Base-by-base conservation (phyloP, 805 yeast genomes). In the Candida arabinofermentans region DNA sequence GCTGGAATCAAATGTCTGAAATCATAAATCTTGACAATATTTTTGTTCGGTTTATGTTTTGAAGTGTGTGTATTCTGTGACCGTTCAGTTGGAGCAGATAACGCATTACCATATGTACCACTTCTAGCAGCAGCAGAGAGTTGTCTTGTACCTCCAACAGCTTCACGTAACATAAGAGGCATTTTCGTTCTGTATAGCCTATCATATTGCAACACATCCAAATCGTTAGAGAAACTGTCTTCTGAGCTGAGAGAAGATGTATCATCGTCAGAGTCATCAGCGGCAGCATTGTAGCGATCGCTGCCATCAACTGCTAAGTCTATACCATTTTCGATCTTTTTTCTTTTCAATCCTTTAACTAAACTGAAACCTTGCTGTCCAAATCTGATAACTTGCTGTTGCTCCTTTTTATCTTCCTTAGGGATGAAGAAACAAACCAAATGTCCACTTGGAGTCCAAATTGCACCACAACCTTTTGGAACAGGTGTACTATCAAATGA, bases 391-490 rank as follows among this genome's bases (percentile, higher is more conserved):
- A 52, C 48, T 22, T 71, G 64, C 26, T 59, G 62, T 33, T 64
- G 62, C 52, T 65, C 66, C 49, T 69, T 64, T 30, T 67, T 64
- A 54, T 64, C 67, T 36, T 64, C 70, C 37, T 75, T 76, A 0
- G 83, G 80, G 8, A 83, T 75, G 62, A 87, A 88, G 54, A 90
- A 90, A 56, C 96, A 86, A 1, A 90, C 83, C 38, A 90, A 66
- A 44, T 78, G 78, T 0, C 96, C 96, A 3, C 77, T 74, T 10
- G 79, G 73, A 0, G 95, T 72, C 96, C 96, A 90, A 1, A 78
- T 69, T 0, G 96, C 96, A 8, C 96, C 96, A 66, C 96, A 90
- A 8, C 89, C 93, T 56, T 86, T 89, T 0, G 97, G 96, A 12
- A 90, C 74, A 0, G 97, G 97, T 0, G 96, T 86, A 31, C 87